Percentiles rank a stretch among this genome's conserved stretches.
Evolutionary conservation across 2,329 filamentous ascomycete species (phyloP).

Genomic region (Botrytis fragariae): DNA sequence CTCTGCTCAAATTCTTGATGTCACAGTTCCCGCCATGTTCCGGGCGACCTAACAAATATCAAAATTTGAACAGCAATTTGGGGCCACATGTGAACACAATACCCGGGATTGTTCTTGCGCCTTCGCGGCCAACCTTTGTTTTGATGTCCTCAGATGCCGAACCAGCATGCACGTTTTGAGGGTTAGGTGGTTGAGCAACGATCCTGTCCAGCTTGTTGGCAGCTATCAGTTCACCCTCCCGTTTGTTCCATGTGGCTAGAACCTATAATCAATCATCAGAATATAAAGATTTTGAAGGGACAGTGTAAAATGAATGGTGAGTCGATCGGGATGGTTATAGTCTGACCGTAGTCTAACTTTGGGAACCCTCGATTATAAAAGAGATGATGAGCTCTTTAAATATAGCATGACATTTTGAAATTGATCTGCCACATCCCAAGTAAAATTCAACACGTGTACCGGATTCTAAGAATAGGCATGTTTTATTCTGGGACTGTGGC

Average conservation of each 20-base stretch:
- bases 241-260: constrained; percentile 77
- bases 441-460: neutral
- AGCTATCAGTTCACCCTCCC: constrained; percentile 76
- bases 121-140: constrained; percentile 69
- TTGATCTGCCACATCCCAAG: too few relatives aligned
- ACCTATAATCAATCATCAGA: constrained; percentile 42
- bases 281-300: neutral
- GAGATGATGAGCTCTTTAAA: neutral
- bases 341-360: neutral
- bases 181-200: constrained; percentile 75
- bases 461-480: neutral
- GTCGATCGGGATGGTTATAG: neutral
- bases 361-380: neutral
- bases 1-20: constrained; percentile 80
- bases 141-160: constrained; percentile 56
- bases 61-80: constrained; percentile 1
- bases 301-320: neutral
- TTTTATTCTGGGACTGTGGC: neutral
- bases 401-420: neutral
- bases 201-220: constrained; percentile 63
- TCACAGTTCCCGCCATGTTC: constrained; percentile 77
- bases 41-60: constrained; percentile 28
- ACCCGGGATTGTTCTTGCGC: constrained; percentile 81
- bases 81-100: neutral
- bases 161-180: constrained; percentile 71